A percentile compares a stretch with the other conserved stretches of the same genome.
phyloP scores from a whole-genome alignment of 2,329 filamentous ascomycete genomes.

The Plenodomus biglobosus region DNA sequence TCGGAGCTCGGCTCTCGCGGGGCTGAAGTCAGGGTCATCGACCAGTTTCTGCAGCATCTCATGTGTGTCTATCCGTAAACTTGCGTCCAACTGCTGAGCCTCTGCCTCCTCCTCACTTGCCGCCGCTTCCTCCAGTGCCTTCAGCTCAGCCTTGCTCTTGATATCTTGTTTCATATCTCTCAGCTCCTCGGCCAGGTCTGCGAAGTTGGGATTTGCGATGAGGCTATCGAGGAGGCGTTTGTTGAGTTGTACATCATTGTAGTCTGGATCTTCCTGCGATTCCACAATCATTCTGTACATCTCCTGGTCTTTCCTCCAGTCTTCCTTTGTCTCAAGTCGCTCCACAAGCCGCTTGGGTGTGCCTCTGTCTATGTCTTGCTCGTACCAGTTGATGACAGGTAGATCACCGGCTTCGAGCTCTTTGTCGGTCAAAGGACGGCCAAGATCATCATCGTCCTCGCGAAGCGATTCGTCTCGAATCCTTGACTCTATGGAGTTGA shows the following conservation, averaged over 20 bases:
- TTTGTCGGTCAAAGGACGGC: conserved; percentile 19
- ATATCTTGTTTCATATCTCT: conserved; percentile 30
- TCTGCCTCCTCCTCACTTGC: conserved; percentile 16
- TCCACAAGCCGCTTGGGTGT: conserved; percentile 26
- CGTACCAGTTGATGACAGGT: conserved; percentile 30
- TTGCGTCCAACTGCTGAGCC: conserved; percentile 17
- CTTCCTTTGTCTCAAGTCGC: conserved; percentile 26
- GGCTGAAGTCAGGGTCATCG: conserved; percentile 31
- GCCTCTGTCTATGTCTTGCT: conserved; percentile 31
- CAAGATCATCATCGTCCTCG: conserved; percentile 7
- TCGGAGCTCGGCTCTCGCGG: conserved; percentile 24
- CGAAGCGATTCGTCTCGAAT: not conserved
- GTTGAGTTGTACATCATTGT: conserved; percentile 31
- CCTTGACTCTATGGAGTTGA: not conserved
- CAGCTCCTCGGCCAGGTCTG: conserved; percentile 30
- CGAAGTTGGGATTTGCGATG: conserved; percentile 35
- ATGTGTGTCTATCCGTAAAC: conserved; percentile 21
- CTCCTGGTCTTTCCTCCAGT: conserved; percentile 25
- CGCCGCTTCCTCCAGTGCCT: conserved; percentile 10
- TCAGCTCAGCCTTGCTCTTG: conserved; percentile 19
- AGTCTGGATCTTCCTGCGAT: conserved; percentile 28
- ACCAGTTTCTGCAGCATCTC: conserved; percentile 29
- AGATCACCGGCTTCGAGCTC: conserved; percentile 25
- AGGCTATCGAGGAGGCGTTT: conserved; percentile 30
- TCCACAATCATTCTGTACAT: conserved; percentile 29